Percentiles rank a stretch among this genome's conserved stretches.
Conservation (phyloP, 2,329 filamentous ascomycete species). For the Venturia oleaginea region DNA sequence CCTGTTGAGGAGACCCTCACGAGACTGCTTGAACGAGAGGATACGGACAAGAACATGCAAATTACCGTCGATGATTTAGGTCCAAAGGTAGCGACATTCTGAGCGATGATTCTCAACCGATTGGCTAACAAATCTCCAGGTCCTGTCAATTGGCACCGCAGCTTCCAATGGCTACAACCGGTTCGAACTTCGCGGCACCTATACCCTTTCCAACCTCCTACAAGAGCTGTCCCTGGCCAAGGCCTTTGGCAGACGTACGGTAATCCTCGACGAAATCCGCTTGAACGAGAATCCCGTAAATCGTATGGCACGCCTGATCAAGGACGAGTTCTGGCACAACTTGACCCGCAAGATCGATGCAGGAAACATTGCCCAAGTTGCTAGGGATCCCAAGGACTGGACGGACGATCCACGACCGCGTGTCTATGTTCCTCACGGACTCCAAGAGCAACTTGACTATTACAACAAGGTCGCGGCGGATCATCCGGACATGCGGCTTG, state of each 20-base stretch:
- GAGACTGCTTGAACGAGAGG: conserved; percentile 72
- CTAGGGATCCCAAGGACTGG: conserved; percentile 90
- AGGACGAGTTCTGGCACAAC: conserved; percentile 85
- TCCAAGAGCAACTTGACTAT: conserved; percentile 81
- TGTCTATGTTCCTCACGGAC: conserved; percentile 80
- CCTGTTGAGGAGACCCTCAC: conserved; percentile 77
- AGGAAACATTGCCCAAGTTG: conserved; percentile 76
- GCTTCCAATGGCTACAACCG: conserved; percentile 78
- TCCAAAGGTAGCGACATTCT: conserved; percentile 58
- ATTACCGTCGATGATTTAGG: conserved; percentile 96
- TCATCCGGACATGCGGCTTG: conserved; percentile 73
- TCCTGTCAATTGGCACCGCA: conserved; percentile 74
- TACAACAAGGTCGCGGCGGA: conserved; percentile 72
- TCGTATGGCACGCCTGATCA: conserved; percentile 76
- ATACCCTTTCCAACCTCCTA: conserved; percentile 92
- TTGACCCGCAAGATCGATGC: conserved; percentile 85
- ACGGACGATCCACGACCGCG: conserved; percentile 79
- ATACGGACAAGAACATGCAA: conserved; percentile 89
- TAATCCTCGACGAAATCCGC: conserved; percentile 82
- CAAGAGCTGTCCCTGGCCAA: conserved; percentile 91
- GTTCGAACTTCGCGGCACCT: conserved; percentile 88
- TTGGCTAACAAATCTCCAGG: conserved; percentile 39
- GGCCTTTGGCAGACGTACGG: conserved; percentile 79
- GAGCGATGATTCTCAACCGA: conserved; percentile 3
- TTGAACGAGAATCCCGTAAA: conserved; percentile 93